Evolutionary conservation across 1,139 yeast species (phyloP), one percentile per base, ranked within the genome.

Genomic region (Suzukiozyma palmioleophila): DNA sequence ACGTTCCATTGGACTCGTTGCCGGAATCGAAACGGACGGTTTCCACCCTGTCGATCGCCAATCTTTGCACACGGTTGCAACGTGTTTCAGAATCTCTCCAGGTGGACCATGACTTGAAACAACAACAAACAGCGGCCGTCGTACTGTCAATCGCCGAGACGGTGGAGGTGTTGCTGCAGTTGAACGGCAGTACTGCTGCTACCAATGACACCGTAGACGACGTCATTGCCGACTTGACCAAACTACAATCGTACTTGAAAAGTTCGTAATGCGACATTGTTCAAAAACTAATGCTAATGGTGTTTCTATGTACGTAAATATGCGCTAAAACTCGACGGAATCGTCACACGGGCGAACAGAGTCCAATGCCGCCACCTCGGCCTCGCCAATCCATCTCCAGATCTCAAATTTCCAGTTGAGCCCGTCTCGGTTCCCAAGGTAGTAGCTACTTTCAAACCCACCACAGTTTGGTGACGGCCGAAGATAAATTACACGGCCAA

Each of bases 351-450:
- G 36, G 3, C 29, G 22, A 13, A 15, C 12, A 9, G 30, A 12
- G 3, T 52, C 40, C 13, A 57, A 40, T 29, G 35, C 39, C 2
- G 46, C 26, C 13, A 54, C 29, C 38, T 58, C 61, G 1, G 47
- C 70, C 2, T 64, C 43, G 13, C 55, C 62, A 32, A 64, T 43
- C 84, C 87, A 84, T 52, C 74, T 77, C 79, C 87, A 87, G 1
- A 81, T 85, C 46, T 84, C 90, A 53, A 78, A 87, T 39, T 77
- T 81, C 77, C 96, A 90, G 54, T 89, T 89, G 42, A 89, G 69
- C 8, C 80, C 77, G 43, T 77, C 60, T 40, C 83, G 74, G 48
- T 81, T 80, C 39, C 95, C 97, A 39, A 92, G 71, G 47, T 84
- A 81, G 51, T 83, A 85, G 3, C 82, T 76, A 29, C 80, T 75